These are phyloP conservation scores for Clonostachys rosea DNA, from an alignment of 2,329 filamentous ascomycete species.

Conservation along the genomic window DNA sequence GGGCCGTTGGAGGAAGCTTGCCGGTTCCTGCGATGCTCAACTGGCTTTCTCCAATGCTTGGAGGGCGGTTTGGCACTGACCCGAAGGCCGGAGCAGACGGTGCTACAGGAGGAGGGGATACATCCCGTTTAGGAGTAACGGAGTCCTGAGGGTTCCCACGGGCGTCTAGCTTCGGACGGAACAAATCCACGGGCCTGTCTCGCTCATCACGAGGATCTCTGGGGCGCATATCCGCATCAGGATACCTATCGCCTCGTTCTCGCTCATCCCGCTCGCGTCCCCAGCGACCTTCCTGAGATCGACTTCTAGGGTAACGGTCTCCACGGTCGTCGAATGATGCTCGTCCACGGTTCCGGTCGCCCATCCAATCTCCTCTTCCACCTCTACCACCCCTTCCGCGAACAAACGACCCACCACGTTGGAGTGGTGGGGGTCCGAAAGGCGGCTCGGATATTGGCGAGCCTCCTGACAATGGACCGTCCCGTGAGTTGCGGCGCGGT, in stretches of 20 bases:
- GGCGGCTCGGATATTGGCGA: conserved; percentile 66
- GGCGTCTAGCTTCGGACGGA: conserved; percentile 43
- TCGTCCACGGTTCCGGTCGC: conserved; percentile 48
- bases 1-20: conserved; percentile 50
- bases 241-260: conserved; percentile 36
- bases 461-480: conserved; percentile 67
- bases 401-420: conserved; percentile 52
- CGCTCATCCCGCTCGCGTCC: conserved; percentile 51
- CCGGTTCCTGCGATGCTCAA: conserved; percentile 21
- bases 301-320: conserved; percentile 59
- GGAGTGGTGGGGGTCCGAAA: conserved; percentile 46
- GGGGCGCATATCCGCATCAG: conserved; percentile 33
- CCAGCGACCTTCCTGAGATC: conserved; percentile 62
- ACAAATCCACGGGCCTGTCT: conserved; percentile 36
- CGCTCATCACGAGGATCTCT: conserved; percentile 43
- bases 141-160: conserved; percentile 40
- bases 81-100: conserved; percentile 56
- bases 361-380: conserved; percentile 30
- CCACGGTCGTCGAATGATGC: conserved; percentile 55
- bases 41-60: conserved; percentile 21
- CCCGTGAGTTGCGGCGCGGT: conserved; percentile 63
- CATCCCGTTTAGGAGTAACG: conserved; percentile 39
- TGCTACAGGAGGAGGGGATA: conserved; percentile 52
- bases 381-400: conserved; percentile 43
- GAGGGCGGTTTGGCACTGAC: conserved; percentile 43